Percentiles rank a stretch among this genome's conserved stretches.
phyloP scores from a whole-genome alignment of 1,284 basidiomycete genomes.

The Coniferiporia weirii region DNA sequence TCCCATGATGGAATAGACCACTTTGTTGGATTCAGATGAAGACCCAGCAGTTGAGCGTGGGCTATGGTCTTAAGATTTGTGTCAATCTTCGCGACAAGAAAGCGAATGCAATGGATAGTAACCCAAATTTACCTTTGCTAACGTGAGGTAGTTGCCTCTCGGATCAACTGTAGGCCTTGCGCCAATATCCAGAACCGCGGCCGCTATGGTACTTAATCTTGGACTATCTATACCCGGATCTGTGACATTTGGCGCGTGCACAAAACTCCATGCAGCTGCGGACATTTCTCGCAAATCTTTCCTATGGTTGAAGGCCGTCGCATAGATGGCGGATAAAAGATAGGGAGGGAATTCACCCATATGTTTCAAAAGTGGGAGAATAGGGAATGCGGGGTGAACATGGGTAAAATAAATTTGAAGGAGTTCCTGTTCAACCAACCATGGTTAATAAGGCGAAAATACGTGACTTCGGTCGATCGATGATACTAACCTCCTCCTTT shows the following conservation, averaged over 20 bases:
- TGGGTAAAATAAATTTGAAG: conserved; percentile 18
- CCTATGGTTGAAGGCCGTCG: conserved; percentile 4
- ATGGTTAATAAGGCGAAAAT: conserved; percentile 17
- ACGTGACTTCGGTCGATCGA: conserved; percentile 17
- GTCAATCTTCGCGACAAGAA: not conserved
- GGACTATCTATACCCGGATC: conserved; percentile 6
- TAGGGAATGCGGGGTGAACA: conserved; percentile 22
- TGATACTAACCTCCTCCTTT: conserved; percentile 8
- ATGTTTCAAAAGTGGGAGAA: conserved; percentile 14
- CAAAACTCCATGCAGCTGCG: conserved; percentile 5
- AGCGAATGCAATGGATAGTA: not conserved
- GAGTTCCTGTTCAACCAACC: conserved; percentile 17
- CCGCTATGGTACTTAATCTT: conserved; percentile 19
- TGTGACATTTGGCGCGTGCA: conserved; percentile 3
- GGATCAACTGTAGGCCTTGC: conserved; percentile 20
- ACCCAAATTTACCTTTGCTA: conserved; percentile 19
- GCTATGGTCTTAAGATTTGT: conserved; percentile 22
- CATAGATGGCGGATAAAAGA: conserved; percentile 7
- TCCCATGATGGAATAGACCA: conserved; percentile 26
- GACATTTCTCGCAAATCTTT: conserved; percentile 3
- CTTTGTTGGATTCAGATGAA: conserved; percentile 22
- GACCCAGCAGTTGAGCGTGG: conserved; percentile 25
- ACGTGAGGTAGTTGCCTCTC: conserved; percentile 20
- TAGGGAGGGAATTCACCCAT: conserved; percentile 8
- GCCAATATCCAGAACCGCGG: conserved; percentile 22